Evolutionary conservation across 345 rosid genomes (phyloP), one percentile per base, ranked within the genome.

Genomic region (Noccaea bulbosa): DNA sequence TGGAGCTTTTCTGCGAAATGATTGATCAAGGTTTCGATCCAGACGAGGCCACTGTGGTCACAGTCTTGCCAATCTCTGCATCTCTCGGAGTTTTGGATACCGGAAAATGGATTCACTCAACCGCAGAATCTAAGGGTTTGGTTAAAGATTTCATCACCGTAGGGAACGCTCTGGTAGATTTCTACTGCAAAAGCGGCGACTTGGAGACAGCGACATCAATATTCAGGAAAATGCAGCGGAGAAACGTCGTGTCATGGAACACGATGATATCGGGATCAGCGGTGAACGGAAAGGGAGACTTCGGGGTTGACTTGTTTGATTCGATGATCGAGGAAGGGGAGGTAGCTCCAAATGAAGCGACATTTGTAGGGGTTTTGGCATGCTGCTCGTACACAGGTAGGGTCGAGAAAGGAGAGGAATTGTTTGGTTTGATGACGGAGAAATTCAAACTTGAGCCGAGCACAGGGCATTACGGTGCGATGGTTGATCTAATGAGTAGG

Each of bases 401-500:
- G 76, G 75, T 89, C 0, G 86, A 81, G 59, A 83, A 66, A 66
- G 93, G 86, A 46, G 68, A 74, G 15, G 75, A 74, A 17, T 62
- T 86, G 77, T 86, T 90, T 65, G 71, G 79, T 63, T 62, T 76
- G 47, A 90, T 90, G 91, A 66, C 15, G 5, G 67, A 22, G 58
- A 52, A 9, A 20, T 72, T 83, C 65, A 50, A 65, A 9, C 78
- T 86, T 40, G 84, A 79, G 71, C 88, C 87, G 11, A 82, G 78
- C 65, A 77, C 78, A 0, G 96, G 82, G 79, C 96, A 89, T 69
- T 85, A 75, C 8, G 96, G 96, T 51, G 83, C 74, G 8, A 81
- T 89, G 96, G 87, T 86, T 68, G 93, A 90, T 80, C 81, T 90
- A 1, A 76, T 87, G 57, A 89, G 88, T 10, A 87, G 96, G 7